Evolutionary conservation across 352 stramenopile species (phyloP).

Genomic region (Globisporangium iwayamae): DNA sequence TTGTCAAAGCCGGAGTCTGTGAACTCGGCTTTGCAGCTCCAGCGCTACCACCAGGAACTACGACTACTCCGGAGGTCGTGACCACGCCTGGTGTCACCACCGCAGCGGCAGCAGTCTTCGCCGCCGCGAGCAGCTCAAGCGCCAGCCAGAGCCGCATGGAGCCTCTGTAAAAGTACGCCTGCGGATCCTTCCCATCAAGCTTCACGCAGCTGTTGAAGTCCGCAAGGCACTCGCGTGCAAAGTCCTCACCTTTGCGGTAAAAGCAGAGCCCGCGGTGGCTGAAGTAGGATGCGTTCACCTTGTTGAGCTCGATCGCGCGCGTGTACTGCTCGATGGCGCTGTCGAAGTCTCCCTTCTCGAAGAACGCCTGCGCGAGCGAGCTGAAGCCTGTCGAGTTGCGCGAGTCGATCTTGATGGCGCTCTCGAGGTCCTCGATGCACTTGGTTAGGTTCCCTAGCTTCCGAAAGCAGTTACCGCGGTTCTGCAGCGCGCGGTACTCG

Average conservation of each 20-base stretch:
- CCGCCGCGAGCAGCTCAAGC: constrained; percentile 33
- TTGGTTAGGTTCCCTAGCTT: constrained; percentile 50
- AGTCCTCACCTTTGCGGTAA: constrained; percentile 55
- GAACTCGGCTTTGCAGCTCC: background rate
- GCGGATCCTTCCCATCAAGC: constrained; percentile 65
- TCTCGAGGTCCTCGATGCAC: constrained; percentile 73
- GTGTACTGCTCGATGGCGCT: constrained; percentile 56
- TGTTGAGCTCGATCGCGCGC: constrained; percentile 64
- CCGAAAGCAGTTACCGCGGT: constrained; percentile 61
- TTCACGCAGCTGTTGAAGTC: constrained; percentile 77
- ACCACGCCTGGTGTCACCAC: background rate
- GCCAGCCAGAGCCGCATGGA: constrained; percentile 60
- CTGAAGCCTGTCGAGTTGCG: constrained; percentile 61
- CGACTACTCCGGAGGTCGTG: background rate
- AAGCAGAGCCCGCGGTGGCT: constrained; percentile 68
- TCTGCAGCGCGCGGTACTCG: constrained; percentile 68
- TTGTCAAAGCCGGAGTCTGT: background rate
- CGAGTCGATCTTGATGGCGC: constrained; percentile 65
- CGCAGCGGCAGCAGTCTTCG: background rate
- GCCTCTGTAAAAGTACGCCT: constrained; percentile 76
- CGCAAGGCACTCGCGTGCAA: constrained; percentile 48
- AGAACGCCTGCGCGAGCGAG: constrained; percentile 59
- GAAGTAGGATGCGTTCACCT: constrained; percentile 52
- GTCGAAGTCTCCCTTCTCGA: constrained; percentile 52
- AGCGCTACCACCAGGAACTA: background rate